These are phyloP conservation scores for Atkinsonella texensis DNA, from an alignment of 2,329 filamentous ascomycete genomes.

Conservation along the genomic window DNA sequence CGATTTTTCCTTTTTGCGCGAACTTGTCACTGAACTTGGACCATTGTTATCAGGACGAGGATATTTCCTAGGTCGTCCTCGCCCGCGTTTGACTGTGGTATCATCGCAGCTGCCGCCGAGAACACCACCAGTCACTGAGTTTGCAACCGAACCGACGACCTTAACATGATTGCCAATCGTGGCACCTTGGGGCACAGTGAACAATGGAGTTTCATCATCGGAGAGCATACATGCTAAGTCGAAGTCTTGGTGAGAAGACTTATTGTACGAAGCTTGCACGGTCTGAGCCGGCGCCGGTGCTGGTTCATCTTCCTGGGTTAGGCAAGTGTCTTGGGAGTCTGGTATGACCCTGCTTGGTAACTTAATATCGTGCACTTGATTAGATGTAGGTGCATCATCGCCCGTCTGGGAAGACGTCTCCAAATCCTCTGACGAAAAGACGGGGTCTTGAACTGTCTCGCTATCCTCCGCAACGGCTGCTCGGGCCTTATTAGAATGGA, in stretches of 20 bases:
- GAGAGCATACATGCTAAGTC: constrained; percentile 17
- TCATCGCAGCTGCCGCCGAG: not conserved
- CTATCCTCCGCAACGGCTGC: constrained; percentile 2
- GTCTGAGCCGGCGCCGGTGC: not conserved
- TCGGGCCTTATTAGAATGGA: not conserved
- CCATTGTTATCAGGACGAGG: not conserved
- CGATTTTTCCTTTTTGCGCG: not conserved
- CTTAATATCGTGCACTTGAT: not conserved
- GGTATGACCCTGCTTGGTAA: constrained; percentile 11
- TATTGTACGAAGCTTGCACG: not conserved
- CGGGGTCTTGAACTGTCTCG: constrained; percentile 4
- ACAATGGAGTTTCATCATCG: constrained; percentile 24
- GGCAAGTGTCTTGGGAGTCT: constrained; percentile 18
- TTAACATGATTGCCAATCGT: not conserved
- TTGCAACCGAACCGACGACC: not conserved
- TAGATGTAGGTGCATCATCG: constrained; percentile 5
- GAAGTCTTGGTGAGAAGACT: not conserved
- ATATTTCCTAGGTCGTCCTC: constrained; percentile 3
- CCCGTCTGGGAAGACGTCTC: constrained; percentile 2
- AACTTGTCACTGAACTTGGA: not conserved
- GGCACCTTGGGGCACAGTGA: constrained; percentile 5
- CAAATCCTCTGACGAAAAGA: constrained; percentile 5
- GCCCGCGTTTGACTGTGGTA: not conserved
- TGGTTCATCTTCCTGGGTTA: constrained; percentile 2
- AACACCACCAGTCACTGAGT: not conserved